A percentile compares a stretch with the other conserved stretches of the same genome.
phyloP scores from a whole-genome alignment of 164 flowering plant species.

The Cinnamomum micranthum region DNA sequence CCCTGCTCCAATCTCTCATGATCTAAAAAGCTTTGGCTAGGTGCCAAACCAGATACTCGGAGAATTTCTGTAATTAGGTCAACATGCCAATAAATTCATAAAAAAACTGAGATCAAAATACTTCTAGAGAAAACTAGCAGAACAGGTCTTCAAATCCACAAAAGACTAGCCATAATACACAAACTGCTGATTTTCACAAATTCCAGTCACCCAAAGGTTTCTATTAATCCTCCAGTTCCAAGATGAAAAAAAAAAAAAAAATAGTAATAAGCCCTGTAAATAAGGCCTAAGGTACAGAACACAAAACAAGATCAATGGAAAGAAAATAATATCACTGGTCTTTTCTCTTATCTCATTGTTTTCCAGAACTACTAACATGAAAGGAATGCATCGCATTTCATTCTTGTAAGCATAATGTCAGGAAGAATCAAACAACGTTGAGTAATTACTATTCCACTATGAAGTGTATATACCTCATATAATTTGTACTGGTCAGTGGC shows the following conservation, averaged over 20 bases:
- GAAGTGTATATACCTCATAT: too few species aligned
- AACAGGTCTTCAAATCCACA: neutral
- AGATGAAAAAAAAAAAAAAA: neutral
- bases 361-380: neutral
- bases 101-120: neutral
- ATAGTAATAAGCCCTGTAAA: neutral
- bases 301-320: neutral
- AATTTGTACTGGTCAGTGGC: neutral
- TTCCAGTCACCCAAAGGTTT: neutral
- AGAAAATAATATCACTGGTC: neutral
- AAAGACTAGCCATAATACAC: neutral
- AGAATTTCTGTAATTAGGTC: slow-evolving; percentile 52
- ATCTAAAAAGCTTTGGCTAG: slow-evolving; percentile 49
- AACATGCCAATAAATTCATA: slow-evolving; percentile 1
- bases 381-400: neutral
- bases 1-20: slow-evolving; percentile 62
- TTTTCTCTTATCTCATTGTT: neutral
- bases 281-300: neutral
- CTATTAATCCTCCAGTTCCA: neutral
- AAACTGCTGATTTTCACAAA: neutral
- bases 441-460: too few species aligned
- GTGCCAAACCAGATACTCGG: slow-evolving; percentile 42
- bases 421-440: neutral
- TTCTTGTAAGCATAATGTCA: neutral
- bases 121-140: neutral